Conservation (phyloP, 2,329 filamentous ascomycete genomes). For the Alternaria conjuncta region DNA sequence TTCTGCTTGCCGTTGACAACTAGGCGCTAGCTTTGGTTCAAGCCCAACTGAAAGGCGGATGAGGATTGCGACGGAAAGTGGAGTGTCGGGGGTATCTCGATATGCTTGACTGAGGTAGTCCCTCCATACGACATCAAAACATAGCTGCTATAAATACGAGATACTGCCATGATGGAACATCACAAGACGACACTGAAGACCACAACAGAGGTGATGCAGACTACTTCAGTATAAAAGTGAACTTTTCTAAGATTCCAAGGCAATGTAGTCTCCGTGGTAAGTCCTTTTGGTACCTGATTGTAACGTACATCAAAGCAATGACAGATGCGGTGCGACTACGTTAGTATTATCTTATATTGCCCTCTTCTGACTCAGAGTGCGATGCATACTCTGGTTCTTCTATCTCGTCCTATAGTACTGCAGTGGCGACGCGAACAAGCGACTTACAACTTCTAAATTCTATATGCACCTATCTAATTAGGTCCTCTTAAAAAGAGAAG, state of each 20-base stretch:
- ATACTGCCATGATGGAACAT: neutral
- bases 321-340: neutral
- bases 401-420: too few species aligned
- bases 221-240: neutral
- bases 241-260: neutral
- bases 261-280: neutral
- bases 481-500: too few species aligned
- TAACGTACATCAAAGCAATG: neutral
- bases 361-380: too few species aligned
- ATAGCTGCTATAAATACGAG: neutral
- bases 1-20: slow-evolving; percentile 23
- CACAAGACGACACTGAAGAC: neutral
- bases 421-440: too few species aligned
- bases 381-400: too few species aligned
- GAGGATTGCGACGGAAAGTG: neutral
- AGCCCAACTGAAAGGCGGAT: neutral
- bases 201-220: neutral
- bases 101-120: neutral
- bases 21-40: neutral
- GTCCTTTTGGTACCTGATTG: accelerated
- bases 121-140: neutral
- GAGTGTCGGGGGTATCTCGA: neutral
- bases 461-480: too few species aligned
- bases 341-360: too few species aligned
- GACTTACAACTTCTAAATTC: too few species aligned